Evolutionary conservation across 2,329 filamentous ascomycete species (phyloP).

Genomic region (Neofusicoccum sp.): DNA sequence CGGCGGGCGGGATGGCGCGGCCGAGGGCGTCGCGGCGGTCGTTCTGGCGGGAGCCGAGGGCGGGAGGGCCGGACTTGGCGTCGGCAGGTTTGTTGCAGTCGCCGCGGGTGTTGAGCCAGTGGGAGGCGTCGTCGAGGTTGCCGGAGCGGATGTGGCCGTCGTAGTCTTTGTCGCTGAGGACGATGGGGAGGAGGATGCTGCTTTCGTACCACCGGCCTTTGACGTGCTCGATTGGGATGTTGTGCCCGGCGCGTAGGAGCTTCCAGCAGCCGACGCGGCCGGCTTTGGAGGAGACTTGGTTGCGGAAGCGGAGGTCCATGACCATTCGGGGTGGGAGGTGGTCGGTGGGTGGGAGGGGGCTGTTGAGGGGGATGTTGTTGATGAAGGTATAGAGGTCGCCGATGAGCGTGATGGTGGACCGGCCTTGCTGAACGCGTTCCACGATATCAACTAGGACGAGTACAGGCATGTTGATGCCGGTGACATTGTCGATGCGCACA

Average conservation of each 20-base stretch:
- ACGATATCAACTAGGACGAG: constrained; percentile 48
- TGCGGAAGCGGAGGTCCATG: constrained; percentile 52
- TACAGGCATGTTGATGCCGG: constrained; percentile 41
- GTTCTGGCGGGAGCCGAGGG: constrained; percentile 29
- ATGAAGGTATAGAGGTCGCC: constrained; percentile 55
- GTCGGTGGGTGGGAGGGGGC: constrained; percentile 36
- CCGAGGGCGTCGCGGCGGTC: constrained; percentile 45
- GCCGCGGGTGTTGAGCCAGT: constrained; percentile 49
- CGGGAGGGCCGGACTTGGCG: constrained; percentile 18
- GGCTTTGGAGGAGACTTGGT: constrained; percentile 41
- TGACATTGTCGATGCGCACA: constrained; percentile 41
- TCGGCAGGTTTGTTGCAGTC: constrained; percentile 28
- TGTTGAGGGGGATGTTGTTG: constrained; percentile 29
- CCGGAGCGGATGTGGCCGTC: constrained; percentile 37
- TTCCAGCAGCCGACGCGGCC: constrained; percentile 27
- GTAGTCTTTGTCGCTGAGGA: constrained; percentile 33
- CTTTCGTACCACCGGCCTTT: constrained; percentile 63
- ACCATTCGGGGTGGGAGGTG: constrained; percentile 52
- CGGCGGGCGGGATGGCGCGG: constrained; percentile 37
- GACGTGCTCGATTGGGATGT: constrained; percentile 47
- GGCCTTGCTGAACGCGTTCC: constrained; percentile 33
- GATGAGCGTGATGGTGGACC: constrained; percentile 30
- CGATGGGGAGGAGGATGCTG: constrained; percentile 47
- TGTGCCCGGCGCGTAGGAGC: constrained; percentile 19
- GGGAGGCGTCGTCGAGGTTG: constrained; percentile 41